Base-by-base conservation (phyloP, 2,329 filamentous ascomycete genomes). In the Neopestalotiopsis sp. region DNA sequence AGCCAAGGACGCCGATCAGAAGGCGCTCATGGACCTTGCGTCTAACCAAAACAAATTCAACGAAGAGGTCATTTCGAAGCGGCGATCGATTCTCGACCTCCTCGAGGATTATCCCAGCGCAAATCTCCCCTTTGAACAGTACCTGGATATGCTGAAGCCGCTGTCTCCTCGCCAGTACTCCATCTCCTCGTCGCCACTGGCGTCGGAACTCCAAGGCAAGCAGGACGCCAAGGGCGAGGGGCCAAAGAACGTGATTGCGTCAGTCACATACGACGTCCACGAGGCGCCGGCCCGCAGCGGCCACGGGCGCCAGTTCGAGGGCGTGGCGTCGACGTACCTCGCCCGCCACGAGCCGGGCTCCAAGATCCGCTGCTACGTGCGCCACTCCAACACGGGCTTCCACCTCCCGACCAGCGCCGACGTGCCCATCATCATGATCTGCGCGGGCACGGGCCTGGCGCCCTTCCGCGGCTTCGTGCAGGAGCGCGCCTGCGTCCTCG, bases 151-250 rank as follows among this genome's bases (percentile, higher is more conserved):
- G 80, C 84, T 89, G 1, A 84, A 86, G 1, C 85, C 88, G 0
- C 88, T 91, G 83, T 84, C 86, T 3, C 79, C 87, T 17, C 84
- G 87, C 24, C 85, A 88, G 68, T 89, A 89, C 75, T 86, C 83
- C 13, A 88, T 89, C 73, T 89, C 86, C 1, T 88, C 85, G 0
- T 88, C 86, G 0, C 86, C 86, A 0, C 78, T 88, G 1, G 79
- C 77, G 70, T 81, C 61, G 3, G 61, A 64, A 28, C 20, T 64
- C 5, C 14, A 62, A n/a, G 24, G 17, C 10, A 30, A 62, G 1
- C 17, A 34, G 13, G 14, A 4, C 24, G 34, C 7, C 10, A 34
- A 20, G 34, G 32, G n/a, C 10, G 14, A 62, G 12, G 24, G 24
- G 24, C 24, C 59, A 62, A 34, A 20, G 34, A 62, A 62, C 5